A percentile compares a stretch with the other conserved stretches of the same genome.
These are phyloP conservation scores for Gracilaria vermiculophylla DNA, from an alignment of 23 red algal species.

Conservation along the genomic window DNA sequence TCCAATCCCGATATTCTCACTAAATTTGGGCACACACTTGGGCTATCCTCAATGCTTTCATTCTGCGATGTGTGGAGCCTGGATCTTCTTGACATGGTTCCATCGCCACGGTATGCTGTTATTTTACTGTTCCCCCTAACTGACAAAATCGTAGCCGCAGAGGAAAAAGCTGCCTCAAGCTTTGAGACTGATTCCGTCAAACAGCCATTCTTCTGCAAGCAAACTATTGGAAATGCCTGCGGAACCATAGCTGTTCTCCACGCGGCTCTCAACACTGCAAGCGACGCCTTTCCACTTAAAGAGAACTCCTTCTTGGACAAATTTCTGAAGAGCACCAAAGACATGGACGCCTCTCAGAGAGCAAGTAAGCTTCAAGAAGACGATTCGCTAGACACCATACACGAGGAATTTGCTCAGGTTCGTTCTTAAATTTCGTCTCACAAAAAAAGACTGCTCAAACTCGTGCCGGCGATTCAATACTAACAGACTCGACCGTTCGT, in stretches of 20 bases:
- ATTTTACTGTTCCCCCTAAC: conserved; percentile 91
- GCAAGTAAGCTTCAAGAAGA: conserved; percentile 74
- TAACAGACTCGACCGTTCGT: not conserved
- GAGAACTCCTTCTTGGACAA: conserved; percentile 69
- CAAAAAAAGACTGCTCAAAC: not conserved
- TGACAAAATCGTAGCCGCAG: conserved; percentile 20
- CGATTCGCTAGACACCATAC: conserved; percentile 60
- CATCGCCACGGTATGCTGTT: conserved; percentile 81
- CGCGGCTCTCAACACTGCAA: conserved; percentile 67
- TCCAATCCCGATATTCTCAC: conserved; percentile 90
- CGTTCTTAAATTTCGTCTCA: not conserved
- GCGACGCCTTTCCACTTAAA: conserved; percentile 17
- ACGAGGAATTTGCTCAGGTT: conserved; percentile 55
- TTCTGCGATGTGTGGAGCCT: conserved; percentile 88
- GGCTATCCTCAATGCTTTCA: conserved; percentile 46
- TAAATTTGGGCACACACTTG: conserved; percentile 69
- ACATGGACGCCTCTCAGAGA: conserved; percentile 56
- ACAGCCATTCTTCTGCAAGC: conserved; percentile 74
- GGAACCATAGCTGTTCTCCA: conserved; percentile 97
- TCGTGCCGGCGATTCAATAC: not conserved
- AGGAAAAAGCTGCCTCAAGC: not conserved
- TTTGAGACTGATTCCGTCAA: conserved; percentile 25
- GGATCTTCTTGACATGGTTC: conserved; percentile 85
- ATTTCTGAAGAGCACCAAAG: conserved; percentile 45
- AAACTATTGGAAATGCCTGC: conserved; percentile 95